Evolutionary conservation across 2,329 filamentous ascomycete genomes (phyloP).

Genomic region (Cordyceps sp.): DNA sequence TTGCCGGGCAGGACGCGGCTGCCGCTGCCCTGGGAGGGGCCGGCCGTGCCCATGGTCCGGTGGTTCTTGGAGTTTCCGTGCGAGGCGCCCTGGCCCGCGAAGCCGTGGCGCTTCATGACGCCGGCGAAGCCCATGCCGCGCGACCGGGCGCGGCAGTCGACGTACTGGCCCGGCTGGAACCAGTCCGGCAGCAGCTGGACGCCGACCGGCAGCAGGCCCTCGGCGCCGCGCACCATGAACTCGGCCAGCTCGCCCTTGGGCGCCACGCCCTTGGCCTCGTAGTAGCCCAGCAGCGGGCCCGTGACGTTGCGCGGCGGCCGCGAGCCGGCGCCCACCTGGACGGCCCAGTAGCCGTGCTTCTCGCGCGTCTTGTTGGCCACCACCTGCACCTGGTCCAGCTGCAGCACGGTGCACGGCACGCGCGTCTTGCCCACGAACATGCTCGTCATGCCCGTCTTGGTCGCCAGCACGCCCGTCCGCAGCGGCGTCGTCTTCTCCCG

Average conservation of each 20-base stretch:
- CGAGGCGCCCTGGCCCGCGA: slow-evolving; percentile 71
- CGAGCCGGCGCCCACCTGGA: slow-evolving; percentile 71
- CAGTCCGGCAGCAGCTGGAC: slow-evolving; percentile 66
- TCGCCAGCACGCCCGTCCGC: slow-evolving; percentile 67
- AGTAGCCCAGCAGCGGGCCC: slow-evolving; percentile 77
- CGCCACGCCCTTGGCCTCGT: slow-evolving; percentile 61
- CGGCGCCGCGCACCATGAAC: slow-evolving; percentile 64
- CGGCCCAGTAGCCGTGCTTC: slow-evolving; percentile 81
- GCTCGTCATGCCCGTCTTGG: slow-evolving; percentile 94
- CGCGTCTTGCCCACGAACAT: slow-evolving; percentile 67
- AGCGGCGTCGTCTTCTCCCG: slow-evolving; percentile 41
- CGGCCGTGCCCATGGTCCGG: slow-evolving; percentile 77
- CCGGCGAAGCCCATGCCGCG: slow-evolving; percentile 89
- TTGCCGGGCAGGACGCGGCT: slow-evolving; percentile 89
- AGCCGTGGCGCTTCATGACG: slow-evolving; percentile 95
- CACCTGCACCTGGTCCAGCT: slow-evolving; percentile 85
- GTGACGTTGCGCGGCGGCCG: slow-evolving; percentile 60
- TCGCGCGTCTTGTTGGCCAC: slow-evolving; percentile 69
- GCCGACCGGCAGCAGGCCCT: slow-evolving; percentile 62
- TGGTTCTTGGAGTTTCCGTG: slow-evolving; percentile 95
- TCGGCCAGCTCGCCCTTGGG: slow-evolving; percentile 75
- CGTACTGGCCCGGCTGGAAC: slow-evolving; percentile 80
- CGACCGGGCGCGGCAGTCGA: slow-evolving; percentile 66
- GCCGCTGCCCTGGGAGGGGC: slow-evolving; percentile 80
- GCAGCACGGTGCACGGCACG: slow-evolving; percentile 77